Evolutionary conservation across 2,329 filamentous ascomycete genomes (phyloP).

Genomic region (Scedosporium dehoogii): DNA sequence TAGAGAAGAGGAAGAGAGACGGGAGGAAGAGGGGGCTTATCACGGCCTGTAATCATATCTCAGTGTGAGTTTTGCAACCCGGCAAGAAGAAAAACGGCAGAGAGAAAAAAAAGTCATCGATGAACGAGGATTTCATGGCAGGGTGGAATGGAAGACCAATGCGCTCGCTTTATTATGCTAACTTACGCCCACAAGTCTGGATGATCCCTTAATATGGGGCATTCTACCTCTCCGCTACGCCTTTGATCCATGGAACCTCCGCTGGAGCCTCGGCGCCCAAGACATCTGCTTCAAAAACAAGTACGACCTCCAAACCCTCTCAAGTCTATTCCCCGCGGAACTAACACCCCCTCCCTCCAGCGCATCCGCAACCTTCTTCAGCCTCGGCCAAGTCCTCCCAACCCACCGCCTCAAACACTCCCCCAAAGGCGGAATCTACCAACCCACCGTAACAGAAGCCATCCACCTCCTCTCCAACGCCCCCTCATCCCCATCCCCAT

Average conservation of each 20-base stretch:
- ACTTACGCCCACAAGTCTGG: conserved; percentile 48
- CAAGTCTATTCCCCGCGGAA: not conserved
- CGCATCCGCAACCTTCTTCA: conserved; percentile 68
- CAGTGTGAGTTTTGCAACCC: conserved; percentile 38
- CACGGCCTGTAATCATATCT: conserved; percentile 48
- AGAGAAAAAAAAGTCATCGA: not conserved
- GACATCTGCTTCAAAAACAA: conserved; percentile 90
- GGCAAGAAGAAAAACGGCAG: too few relatives aligned
- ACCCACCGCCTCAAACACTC: conserved; percentile 78
- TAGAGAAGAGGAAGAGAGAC: conserved; percentile 61
- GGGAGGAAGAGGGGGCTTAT: conserved; percentile 67
- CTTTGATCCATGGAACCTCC: conserved; percentile 62
- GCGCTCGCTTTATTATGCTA: not conserved
- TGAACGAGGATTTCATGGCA: not conserved
- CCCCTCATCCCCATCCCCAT: conserved; percentile 66
- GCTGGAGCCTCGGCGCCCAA: conserved; percentile 86
- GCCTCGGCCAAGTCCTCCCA: conserved; percentile 78
- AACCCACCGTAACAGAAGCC: conserved; percentile 78
- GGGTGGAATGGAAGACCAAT: not conserved
- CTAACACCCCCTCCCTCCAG: conserved; percentile 29
- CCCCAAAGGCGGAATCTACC: conserved; percentile 72
- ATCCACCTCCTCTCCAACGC: conserved; percentile 63
- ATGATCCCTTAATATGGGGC: conserved; percentile 93
- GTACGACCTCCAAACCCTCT: conserved; percentile 32
- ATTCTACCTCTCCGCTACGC: conserved; percentile 67